Percentiles rank a stretch among this genome's conserved stretches.
Evolutionary conservation across 345 rosid species (phyloP).

Genomic region (Lepidium sativum): DNA sequence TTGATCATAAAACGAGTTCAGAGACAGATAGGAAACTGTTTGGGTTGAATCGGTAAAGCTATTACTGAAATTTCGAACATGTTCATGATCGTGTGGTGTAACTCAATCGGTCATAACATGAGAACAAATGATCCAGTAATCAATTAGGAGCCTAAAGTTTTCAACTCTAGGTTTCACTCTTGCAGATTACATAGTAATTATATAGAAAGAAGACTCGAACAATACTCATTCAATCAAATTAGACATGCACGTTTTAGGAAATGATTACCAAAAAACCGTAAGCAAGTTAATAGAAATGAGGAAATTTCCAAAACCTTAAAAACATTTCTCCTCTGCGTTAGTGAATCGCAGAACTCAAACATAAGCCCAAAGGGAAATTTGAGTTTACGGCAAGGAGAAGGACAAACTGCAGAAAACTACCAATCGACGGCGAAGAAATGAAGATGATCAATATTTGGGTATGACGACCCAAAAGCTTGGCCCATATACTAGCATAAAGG

Average conservation of each 20-base stretch:
- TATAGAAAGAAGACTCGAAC: background rate
- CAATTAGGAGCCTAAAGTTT: background rate
- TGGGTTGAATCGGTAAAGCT: background rate
- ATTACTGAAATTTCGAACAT: background rate
- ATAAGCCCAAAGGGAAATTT: background rate
- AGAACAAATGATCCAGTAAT: background rate
- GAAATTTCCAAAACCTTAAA: background rate
- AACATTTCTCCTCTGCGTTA: background rate
- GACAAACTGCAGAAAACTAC: conserved; percentile 6
- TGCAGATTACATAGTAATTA: background rate
- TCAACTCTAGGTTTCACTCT: conserved; percentile 9
- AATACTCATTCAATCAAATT: conserved; percentile 7
- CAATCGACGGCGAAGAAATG: conserved; percentile 26
- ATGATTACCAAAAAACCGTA: conserved; percentile 23
- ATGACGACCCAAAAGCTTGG: no score
- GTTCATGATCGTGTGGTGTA: background rate
- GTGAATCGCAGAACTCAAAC: background rate
- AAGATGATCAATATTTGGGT: no score
- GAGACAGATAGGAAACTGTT: background rate
- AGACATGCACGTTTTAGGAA: background rate
- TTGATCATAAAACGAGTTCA: background rate
- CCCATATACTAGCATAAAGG: no score
- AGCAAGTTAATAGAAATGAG: background rate
- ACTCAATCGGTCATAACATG: background rate
- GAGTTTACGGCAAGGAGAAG: background rate